A percentile compares a stretch with the other conserved stretches of the same genome.
Conservation (phyloP, 495 filamentous ascomycete genomes). For the Umbilicaria muhlenbergii region DNA sequence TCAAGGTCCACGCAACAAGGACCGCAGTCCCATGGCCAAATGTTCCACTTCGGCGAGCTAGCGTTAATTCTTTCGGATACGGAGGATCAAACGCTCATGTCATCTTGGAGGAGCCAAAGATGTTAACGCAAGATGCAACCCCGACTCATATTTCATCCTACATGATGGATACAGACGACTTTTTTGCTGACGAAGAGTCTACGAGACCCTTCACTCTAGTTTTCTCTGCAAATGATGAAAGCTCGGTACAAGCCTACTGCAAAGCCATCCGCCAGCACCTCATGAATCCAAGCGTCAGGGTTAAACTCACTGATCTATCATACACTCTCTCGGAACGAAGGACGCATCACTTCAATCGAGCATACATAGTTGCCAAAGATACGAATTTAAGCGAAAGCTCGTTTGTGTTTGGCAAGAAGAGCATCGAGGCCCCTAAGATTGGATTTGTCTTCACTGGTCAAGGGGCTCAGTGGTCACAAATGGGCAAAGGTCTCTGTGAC, state of each 20-base stretch:
- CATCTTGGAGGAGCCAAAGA: slow-evolving; percentile 15
- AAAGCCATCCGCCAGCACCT: slow-evolving; percentile 14
- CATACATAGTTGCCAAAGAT: slow-evolving; percentile 1
- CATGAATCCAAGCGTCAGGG: slow-evolving; percentile 10
- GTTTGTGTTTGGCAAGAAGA: slow-evolving; percentile 4
- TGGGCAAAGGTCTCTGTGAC: slow-evolving; percentile 19
- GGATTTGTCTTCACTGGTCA: slow-evolving; percentile 30
- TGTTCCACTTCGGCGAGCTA: slow-evolving; percentile 12
- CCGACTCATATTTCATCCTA: slow-evolving; percentile 5
- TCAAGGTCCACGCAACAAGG: slow-evolving; percentile 1
- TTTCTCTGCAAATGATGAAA: slow-evolving; percentile 19
- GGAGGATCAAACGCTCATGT: slow-evolving; percentile 36
- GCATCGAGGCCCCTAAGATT: slow-evolving; percentile 4
- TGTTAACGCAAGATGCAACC: no score
- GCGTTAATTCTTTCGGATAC: slow-evolving; percentile 32
- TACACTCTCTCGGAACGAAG: slow-evolving; percentile 15
- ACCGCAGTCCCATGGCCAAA: slow-evolving; percentile 9
- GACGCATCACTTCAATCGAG: slow-evolving; percentile 10
- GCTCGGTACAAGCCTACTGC: slow-evolving; percentile 11
- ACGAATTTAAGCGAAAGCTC: background rate
- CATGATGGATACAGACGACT: slow-evolving; percentile 1
- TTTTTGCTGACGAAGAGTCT: slow-evolving; percentile 2
- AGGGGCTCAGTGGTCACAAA: slow-evolving; percentile 27
- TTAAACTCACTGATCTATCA: slow-evolving; percentile 11
- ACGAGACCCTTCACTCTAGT: slow-evolving; percentile 11